A percentile compares a stretch with the other conserved stretches of the same genome.
Conservation (phyloP, 2,329 filamentous ascomycete genomes). For the Arthrinium phaeospermum region DNA sequence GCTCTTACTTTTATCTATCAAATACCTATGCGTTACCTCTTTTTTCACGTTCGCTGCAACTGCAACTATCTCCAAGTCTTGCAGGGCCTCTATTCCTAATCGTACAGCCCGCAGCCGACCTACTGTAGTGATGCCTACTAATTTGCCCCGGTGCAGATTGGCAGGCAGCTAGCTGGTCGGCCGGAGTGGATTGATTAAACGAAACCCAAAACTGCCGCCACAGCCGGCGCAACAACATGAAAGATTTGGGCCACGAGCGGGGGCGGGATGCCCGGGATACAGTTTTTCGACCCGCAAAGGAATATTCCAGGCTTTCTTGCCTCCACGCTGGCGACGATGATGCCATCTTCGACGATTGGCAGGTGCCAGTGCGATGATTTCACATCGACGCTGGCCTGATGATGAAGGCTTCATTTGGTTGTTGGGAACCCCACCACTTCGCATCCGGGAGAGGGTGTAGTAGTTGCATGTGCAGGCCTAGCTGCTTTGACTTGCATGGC, state of each 20-base stretch:
- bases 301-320: neutral
- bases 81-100: neutral
- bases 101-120: neutral
- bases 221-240: neutral
- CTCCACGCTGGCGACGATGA: neutral
- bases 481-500: constrained; percentile 1
- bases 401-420: neutral
- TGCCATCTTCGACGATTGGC: neutral
- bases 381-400: neutral
- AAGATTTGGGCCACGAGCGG: neutral
- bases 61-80: neutral
- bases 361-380: neutral
- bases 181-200: neutral
- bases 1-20: neutral
- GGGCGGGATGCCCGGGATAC: neutral
- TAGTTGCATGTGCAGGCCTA: constrained; percentile 1
- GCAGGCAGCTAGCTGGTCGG: neutral
- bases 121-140: neutral
- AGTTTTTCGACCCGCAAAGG: neutral
- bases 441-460: neutral
- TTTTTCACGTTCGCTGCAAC: neutral
- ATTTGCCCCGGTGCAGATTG: neutral
- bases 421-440: constrained; percentile 8
- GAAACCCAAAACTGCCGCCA: constrained; percentile 10
- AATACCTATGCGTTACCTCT: neutral